These are phyloP conservation scores for Mariannaea sp. DNA, from an alignment of 2,329 filamentous ascomycete genomes.

Conservation along the genomic window DNA sequence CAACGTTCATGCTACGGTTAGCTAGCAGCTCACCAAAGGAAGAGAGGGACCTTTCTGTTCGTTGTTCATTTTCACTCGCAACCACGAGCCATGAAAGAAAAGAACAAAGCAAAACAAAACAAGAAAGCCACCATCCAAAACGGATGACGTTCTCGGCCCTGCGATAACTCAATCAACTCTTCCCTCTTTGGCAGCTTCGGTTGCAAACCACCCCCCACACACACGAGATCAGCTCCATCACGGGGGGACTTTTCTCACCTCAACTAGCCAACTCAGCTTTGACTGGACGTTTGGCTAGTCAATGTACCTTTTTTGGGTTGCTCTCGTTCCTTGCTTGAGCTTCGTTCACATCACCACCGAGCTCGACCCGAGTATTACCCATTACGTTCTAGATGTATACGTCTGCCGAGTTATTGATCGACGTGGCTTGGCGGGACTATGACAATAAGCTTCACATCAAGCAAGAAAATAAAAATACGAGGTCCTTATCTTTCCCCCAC, in stretches of 20 bases:
- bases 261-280: not conserved
- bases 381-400: not conserved
- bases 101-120: no score
- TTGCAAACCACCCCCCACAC: no score
- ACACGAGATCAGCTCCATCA: no score
- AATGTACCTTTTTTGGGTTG: not conserved
- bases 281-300: not conserved
- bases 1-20: no score
- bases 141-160: not conserved
- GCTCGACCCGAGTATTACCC: not conserved
- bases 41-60: no score
- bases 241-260: not conserved
- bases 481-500: no score
- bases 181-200: not conserved
- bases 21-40: no score
- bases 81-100: no score
- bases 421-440: not conserved
- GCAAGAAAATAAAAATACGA: not conserved
- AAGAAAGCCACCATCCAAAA: not conserved
- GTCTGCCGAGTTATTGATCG: not conserved
- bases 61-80: no score
- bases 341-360: not conserved
- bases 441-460: not conserved
- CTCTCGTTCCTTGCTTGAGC: not conserved
- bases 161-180: no score